A percentile compares a stretch with the other conserved stretches of the same genome.
Conservation (phyloP, 2,329 filamentous ascomycete species). For the Harringtonia lauricola region DNA sequence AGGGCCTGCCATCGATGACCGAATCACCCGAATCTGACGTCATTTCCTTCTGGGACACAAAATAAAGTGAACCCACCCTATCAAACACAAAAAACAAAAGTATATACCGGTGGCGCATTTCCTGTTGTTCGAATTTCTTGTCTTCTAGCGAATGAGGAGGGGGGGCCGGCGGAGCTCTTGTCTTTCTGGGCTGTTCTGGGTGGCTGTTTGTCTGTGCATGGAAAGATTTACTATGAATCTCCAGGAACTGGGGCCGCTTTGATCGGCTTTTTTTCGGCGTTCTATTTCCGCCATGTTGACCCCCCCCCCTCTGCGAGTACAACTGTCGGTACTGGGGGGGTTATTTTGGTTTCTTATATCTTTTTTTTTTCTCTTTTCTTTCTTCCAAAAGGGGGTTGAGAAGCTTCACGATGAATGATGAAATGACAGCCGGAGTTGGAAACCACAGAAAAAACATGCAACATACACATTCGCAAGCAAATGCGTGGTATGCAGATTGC, state of each 20-base stretch:
- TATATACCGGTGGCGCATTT: background rate
- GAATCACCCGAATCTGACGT: slow-evolving; percentile 20
- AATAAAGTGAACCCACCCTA: too few relatives aligned
- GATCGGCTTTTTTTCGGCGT: background rate
- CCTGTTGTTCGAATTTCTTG: background rate
- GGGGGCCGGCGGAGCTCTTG: background rate
- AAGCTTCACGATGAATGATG: slow-evolving; percentile 6
- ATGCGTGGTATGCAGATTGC: background rate
- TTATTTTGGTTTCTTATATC: background rate
- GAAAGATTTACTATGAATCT: background rate
- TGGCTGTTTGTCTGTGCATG: background rate
- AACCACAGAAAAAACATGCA: slow-evolving; percentile 1
- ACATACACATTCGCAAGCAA: background rate
- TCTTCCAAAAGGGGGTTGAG: background rate
- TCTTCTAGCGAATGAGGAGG: too few relatives aligned
- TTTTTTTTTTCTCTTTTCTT: background rate
- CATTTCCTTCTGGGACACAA: slow-evolving; percentile 14
- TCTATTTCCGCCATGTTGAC: background rate
- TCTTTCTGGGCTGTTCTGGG: background rate
- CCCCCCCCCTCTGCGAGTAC: too few relatives aligned
- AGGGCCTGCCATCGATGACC: slow-evolving; percentile 17
- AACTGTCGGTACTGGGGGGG: background rate
- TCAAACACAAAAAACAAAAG: background rate
- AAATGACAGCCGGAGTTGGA: slow-evolving; percentile 7
- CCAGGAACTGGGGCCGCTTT: background rate